Evolutionary conservation across 306 rosid genomes (phyloP), one percentile per base, ranked within the genome.

Genomic region (Acacia crassicarpa): DNA sequence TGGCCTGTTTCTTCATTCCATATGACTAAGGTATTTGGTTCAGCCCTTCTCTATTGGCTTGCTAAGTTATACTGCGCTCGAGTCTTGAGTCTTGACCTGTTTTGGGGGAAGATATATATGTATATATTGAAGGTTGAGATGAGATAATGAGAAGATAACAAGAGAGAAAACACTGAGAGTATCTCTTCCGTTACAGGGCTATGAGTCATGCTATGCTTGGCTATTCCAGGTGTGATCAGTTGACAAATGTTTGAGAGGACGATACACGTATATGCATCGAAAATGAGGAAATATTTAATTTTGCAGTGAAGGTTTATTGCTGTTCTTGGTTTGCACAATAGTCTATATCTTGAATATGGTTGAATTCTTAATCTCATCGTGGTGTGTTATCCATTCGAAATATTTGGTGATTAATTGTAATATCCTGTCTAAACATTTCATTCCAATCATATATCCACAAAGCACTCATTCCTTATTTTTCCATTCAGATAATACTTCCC

Each of bases 291-390:
- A 77, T 81, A 67, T 80, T 79, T 62, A 77, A 62, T 40, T 44
- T 10, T 43, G 75, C 48, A 44, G 23, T 38, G 43, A n/a, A 38
- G 74, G 54, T 53, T n/a, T 43, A 44, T 41, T 32, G 14, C 16
- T 65, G 59, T 51, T 74, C 76, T 92, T 80, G 92, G 81, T 84
- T 89, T 88, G 91, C 91, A 51, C 94, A 87, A 81, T 32, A 65
- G 35, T 68, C 59, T 48, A 9, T 44, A 69, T 40, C 22, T 54
- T 8, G 61, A 54, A 46, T 13, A 20, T 20, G 8, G 61, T 20
- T 17, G 11, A 54, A 1, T 19, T 19, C 25, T 54, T 54, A 54
- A 54, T 54, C 22, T 54, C 12, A 54, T 19, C 25, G 3, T 17
- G 12, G 25, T 54, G 2, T 53, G 59, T 4, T 53, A 53, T 53